Evolutionary conservation across 164 flowering plant genomes (phyloP), one percentile per base, ranked within the genome.

Genomic region (Aristolochia contorta): DNA sequence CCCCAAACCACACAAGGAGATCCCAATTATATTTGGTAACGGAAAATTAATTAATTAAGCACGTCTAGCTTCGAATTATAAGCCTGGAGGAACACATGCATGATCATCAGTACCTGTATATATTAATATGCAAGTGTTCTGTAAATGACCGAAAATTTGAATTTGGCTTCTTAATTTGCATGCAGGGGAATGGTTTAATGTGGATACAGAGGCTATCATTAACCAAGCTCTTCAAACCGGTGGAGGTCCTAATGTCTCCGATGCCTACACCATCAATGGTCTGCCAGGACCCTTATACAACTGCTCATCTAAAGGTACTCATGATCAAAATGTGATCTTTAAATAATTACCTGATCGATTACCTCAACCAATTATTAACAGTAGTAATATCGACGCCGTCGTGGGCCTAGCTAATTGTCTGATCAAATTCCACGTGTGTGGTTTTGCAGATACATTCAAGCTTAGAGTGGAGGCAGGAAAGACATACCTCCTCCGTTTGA

Each of bases 161-260:
- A 25, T 58, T 16, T 63, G 55, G 18, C 21, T 25, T 19, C 22
- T 22, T 50, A 12, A 22, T 27, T 27, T 72, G 7, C 69, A 80
- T 72, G 7, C 69, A 80, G 84, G 85, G 4, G 87, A 83, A 37
- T 83, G 87, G 87, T 83, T 60, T 32, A 81, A 79, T 41, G 74
- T 54, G 16, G 84, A 83, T 41, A 68, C 82, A 10, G 83, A 79
- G 53, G 80, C 78, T 15, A 68, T 83, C 1, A 76, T 81, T 1
- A 62, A 53, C 41, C 83, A 83, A 53, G 82, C 88, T 47, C 63
- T 79, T 37, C 75, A 74, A 54, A 78, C 79, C 0, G 85, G 85
- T 47, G 78, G 41, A 22, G 85, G 77, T 12, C 85, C 88, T 0
- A 81, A 79, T 56, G 79, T 78, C 37, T 83, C 88, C 0, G 82